Percentiles rank a stretch among this genome's conserved stretches.
These are phyloP conservation scores for Ailanthus altissimus DNA, from an alignment of 345 rosid genomes.

Conservation along the genomic window DNA sequence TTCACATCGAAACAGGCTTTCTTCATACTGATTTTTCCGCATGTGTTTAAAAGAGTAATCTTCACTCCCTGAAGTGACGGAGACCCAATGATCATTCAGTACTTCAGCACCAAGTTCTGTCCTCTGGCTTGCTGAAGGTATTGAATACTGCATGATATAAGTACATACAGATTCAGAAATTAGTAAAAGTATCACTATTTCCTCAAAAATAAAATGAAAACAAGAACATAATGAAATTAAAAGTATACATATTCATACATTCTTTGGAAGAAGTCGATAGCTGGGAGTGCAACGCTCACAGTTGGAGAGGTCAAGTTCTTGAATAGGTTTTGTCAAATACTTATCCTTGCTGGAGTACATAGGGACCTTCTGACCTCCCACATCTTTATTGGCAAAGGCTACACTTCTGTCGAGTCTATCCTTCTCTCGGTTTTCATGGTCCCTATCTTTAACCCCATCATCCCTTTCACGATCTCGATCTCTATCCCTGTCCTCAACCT, in stretches of 20 bases:
- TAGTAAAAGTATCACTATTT: slow-evolving; percentile 17
- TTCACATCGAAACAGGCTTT: slow-evolving; percentile 91
- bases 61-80: slow-evolving; percentile 99
- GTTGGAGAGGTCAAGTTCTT: slow-evolving; percentile 92
- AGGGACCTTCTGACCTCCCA: slow-evolving; percentile 53
- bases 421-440: slow-evolving; percentile 64
- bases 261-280: slow-evolving; percentile 90
- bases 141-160: slow-evolving; percentile 69
- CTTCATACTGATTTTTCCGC: slow-evolving; percentile 99
- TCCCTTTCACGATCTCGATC: slow-evolving; percentile 62
- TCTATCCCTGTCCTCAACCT: slow-evolving; percentile 72
- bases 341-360: slow-evolving; percentile 70
- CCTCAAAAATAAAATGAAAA: slow-evolving; percentile 9
- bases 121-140: slow-evolving; percentile 80
- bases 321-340: slow-evolving; percentile 79
- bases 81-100: slow-evolving; percentile 95
- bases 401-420: slow-evolving; percentile 71
- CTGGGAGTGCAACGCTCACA: slow-evolving; percentile 98
- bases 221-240: not conserved
- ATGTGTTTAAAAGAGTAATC: slow-evolving; percentile 99
- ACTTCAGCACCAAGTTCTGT: slow-evolving; percentile 80
- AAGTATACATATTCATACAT: slow-evolving; percentile 41
- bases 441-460: slow-evolving; percentile 69
- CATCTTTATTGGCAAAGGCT: slow-evolving; percentile 51
- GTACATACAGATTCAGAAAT: slow-evolving; percentile 21